A percentile compares a stretch with the other conserved stretches of the same genome.
These are phyloP conservation scores for Solanum hybrid DNA, from an alignment of 305 asterid genomes.

Conservation along the genomic window DNA sequence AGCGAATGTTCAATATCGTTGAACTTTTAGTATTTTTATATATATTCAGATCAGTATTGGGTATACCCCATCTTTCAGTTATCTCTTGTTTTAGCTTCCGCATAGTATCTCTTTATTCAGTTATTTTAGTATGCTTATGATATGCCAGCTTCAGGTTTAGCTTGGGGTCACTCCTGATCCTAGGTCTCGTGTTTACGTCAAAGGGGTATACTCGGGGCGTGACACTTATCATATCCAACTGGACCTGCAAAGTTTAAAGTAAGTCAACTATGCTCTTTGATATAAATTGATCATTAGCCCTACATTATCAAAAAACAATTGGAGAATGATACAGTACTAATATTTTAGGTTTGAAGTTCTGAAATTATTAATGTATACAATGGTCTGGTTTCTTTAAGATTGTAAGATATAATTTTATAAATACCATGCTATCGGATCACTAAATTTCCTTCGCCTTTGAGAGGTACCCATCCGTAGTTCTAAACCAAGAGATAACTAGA, in stretches of 20 bases:
- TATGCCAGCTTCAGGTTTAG: too few relatives aligned
- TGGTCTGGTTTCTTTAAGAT: neutral
- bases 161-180: neutral
- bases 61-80: too few relatives aligned
- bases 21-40: too few relatives aligned
- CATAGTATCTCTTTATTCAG: too few relatives aligned
- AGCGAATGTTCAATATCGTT: too few relatives aligned
- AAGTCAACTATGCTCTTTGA: neutral
- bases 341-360: neutral
- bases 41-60: too few relatives aligned
- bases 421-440: neutral
- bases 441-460: neutral
- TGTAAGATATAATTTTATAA: neutral
- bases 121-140: too few relatives aligned
- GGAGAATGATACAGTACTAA: neutral
- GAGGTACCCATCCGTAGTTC: neutral
- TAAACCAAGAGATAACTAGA: neutral
- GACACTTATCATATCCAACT: neutral
- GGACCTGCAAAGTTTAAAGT: neutral
- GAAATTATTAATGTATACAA: neutral
- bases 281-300: neutral
- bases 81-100: too few relatives aligned
- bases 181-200: too few relatives aligned
- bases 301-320: too few relatives aligned
- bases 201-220: too few relatives aligned